Percentiles rank a stretch among this genome's conserved stretches.
Evolutionary conservation across 148 eudicot species (phyloP).

Genomic region (Spergularia bocconei): DNA sequence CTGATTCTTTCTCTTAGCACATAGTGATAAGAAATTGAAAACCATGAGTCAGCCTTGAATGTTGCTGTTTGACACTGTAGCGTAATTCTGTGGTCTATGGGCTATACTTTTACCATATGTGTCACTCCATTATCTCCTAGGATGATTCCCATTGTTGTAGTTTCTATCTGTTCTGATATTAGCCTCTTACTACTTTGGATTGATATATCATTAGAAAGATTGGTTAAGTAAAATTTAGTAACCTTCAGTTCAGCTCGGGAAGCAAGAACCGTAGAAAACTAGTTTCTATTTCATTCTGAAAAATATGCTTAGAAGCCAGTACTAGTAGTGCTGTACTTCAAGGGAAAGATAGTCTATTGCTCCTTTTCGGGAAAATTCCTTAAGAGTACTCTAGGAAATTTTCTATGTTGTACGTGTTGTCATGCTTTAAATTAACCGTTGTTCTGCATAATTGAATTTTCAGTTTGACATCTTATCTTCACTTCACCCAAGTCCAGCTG

Average conservation of each 20-base stretch:
- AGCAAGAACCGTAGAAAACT: too few species aligned
- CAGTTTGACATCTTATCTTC: constrained; percentile 85
- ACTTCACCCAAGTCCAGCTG: constrained; percentile 97
- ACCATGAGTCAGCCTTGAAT: too few species aligned
- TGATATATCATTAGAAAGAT: too few species aligned
- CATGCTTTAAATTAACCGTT: background rate
- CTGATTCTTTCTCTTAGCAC: too few species aligned
- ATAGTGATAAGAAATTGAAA: background rate
- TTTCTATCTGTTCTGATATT: background rate
- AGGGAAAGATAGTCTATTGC: background rate
- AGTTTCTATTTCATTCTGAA: too few species aligned
- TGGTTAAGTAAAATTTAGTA: too few species aligned
- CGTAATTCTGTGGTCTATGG: too few species aligned
- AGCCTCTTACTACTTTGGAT: too few species aligned
- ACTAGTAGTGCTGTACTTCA: background rate
- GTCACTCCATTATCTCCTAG: background rate
- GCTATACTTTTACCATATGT: background rate
- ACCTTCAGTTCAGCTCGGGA: too few species aligned
- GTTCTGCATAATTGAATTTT: constrained; percentile 19
- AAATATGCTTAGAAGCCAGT: background rate
- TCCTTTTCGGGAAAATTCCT: background rate
- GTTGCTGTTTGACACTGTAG: too few species aligned
- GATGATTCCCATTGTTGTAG: background rate
- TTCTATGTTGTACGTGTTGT: background rate
- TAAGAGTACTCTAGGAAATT: background rate